Evolutionary conservation across 352 stramenopile species (phyloP), one percentile per base, ranked within the genome.

Genomic region (Globisporangium rhizosaccharum): DNA sequence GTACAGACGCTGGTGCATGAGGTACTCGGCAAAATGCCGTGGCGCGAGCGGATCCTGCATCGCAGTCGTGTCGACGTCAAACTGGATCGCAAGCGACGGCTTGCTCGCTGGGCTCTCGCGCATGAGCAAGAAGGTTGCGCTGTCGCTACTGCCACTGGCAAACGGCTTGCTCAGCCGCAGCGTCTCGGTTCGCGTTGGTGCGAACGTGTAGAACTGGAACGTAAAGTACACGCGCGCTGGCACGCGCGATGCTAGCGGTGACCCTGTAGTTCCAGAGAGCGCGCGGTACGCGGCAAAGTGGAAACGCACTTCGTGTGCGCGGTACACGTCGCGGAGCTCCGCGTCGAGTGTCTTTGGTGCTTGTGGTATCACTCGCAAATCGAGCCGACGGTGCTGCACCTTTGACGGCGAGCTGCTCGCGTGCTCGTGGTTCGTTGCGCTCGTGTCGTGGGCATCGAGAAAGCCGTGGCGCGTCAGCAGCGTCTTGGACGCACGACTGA

Each of bases 201-300:
- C 37, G 36, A 90, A 96, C 9, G 73, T 90, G 66, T 97, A 98
- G 60, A 98, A 97, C 68, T 97, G 90, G 63, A 94, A 97, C 28
- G 83, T 96, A 55, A 97, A 96, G 59, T 96, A 97, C 42, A 97
- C 59, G 5, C 82, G 73, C 26, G 57, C 53, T 5, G 85, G 85
- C 6, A 50, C 39, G 15, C 17, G 36, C 28, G 6, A 6, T 33
- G 28, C 28, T 33, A 6, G 28, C 0, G 56, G 36, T 7, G 28
- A 10, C 17, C 0, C 10, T 3, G 11, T 17, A 5, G 44, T 10
- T 1, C 37, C 28, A 18, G 57, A 17, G 15, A 62, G 46, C 2
- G 63, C 59, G 26, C 89, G 80, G 59, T 90, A 95, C 11, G 88
- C 91, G 8, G 87, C 91, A 44, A 97, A 97, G 47, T 97, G 91